Base-by-base conservation (phyloP, 305 asterid species). In the Fraxinus nigra region DNA sequence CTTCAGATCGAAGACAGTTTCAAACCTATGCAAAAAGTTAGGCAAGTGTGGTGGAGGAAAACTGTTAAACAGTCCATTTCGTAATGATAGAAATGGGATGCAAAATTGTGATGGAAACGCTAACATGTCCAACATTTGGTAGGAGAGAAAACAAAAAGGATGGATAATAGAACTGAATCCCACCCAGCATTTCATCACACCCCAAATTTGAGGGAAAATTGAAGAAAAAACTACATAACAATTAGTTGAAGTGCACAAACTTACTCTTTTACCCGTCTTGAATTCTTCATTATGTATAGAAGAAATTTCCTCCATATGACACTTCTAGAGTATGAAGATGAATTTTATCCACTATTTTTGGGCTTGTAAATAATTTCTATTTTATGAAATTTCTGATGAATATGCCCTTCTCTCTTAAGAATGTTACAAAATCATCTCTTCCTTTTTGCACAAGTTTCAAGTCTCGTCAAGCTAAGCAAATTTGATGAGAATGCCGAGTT, bases 1-100 rank as follows among this genome's bases (percentile, higher is more conserved):
- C 75, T 69, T 69, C 75, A 69, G 75, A 69, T 5, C 4, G 10
- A 69, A 69, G 75, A 30, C 75, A 69, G 75, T 69, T 28, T 69
- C 4, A 13, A 30, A 32, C 18, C 40, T 30, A 4, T 69, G 4
- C 75, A 30, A 69, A 69, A 30, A 69, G 75, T 69, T 69, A 69
- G 38, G 75, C 75, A 28, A 69, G 40, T 65, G 38, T 18, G 22
- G 30, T 69, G 43, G 75, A 30, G 24, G 22, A 69, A 69, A 30
- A 28, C 40, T 34, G n/a, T 67, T 67, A 67, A 69, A 13, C 75
- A 69, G 75, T 69, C 43, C 20, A 69, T 69, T 69, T 69, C 13
- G 22, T 69, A 69, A 69, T 69, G 40, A 69, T 69, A 32, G 75
- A 69, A 69, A 69, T 13, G 40, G 20, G 40, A 69, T 32, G 75